phyloP scores from a whole-genome alignment of 2,329 filamentous ascomycete species.

The Ascochyta koolunga region DNA sequence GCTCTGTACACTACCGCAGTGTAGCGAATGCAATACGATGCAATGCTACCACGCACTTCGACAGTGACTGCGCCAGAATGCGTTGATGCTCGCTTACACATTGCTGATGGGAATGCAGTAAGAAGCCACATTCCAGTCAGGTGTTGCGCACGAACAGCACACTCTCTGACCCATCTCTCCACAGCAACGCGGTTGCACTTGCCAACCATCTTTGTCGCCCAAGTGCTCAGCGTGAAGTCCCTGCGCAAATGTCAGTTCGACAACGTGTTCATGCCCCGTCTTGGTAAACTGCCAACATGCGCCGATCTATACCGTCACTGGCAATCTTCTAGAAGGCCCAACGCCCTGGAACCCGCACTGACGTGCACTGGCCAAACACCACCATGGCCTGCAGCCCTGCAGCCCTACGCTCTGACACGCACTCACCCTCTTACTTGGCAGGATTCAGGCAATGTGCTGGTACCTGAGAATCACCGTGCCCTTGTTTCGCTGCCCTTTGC shows the following conservation, averaged over 20 bases:
- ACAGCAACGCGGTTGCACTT: not conserved
- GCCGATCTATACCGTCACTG: constrained; percentile 12
- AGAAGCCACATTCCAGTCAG: constrained; percentile 2
- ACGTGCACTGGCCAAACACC: constrained; percentile 18
- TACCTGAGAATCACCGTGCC: constrained; percentile 1
- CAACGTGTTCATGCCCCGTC: constrained; percentile 5
- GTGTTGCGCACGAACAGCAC: constrained; percentile 1
- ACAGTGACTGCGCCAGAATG: constrained; percentile 14
- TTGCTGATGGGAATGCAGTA: constrained; percentile 4
- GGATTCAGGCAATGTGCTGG: constrained; percentile 2
- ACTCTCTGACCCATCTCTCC: constrained; percentile 1
- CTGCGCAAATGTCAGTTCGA: not conserved
- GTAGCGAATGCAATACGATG: constrained; percentile 4
- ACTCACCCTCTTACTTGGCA: not conserved
- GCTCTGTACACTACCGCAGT: constrained; percentile 9
- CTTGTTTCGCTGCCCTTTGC: constrained; percentile 6
- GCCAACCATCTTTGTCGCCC: not conserved
- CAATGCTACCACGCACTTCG: constrained; percentile 15
- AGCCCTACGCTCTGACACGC: constrained; percentile 10
- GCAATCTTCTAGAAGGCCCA: constrained; percentile 23
- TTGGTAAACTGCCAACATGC: not conserved
- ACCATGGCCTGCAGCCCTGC: constrained; percentile 17
- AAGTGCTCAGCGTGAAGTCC: not conserved
- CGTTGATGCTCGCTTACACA: constrained; percentile 14
- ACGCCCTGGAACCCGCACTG: constrained; percentile 8